Evolutionary conservation across 2,329 filamentous ascomycete species (phyloP), one percentile per base, ranked within the genome.

Genomic region (Ophiostoma quercus): DNA sequence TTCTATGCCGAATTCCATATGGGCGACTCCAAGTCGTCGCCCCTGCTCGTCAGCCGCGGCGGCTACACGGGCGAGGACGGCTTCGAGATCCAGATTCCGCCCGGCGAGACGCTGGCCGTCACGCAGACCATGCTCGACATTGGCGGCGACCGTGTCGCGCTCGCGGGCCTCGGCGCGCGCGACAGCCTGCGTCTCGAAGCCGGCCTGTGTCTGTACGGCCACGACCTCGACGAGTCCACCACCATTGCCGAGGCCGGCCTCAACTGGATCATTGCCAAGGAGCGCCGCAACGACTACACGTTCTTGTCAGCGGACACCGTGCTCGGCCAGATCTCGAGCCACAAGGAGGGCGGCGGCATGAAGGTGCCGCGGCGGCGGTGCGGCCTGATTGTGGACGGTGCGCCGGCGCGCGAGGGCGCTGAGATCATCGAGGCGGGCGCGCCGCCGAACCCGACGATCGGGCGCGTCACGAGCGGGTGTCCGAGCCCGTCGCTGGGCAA

Each of bases 161-260:
- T 97, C 65, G 93, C 94, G 1, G 95, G 95, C 2, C 86, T 99
- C 0, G 95, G 94, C 11, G 92, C 95, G 2, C 88, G 95, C 73
- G 95, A 99, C 79, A 96, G 91, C 72, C 87, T 99, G 71, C 89
- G 95, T 66, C 88, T 99, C 39, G 95, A 99, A 82, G 95, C 95
- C 0, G 95, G 95, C 72, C 96, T 99, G 94, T 99, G 95, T 80
- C 85, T 99, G n/a, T 99, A 99, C 81, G 95, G 95, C n/a, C 92
- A 98, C 81, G 95, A 99, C 79, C 86, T 99, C 51, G 89, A 96
- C 78, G 94, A 97, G 77, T 79, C 79, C n/a, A 87, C 84, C 22
- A 87, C 85, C 19, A 85, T 85, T 19, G 84, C 85, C 73, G 86
- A 88, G 79, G 86, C 80, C 41, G 82, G 79, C 16, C 82, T 88